Base-by-base conservation (phyloP, 495 filamentous ascomycete species). In the Tuber microsphaerosporum region DNA sequence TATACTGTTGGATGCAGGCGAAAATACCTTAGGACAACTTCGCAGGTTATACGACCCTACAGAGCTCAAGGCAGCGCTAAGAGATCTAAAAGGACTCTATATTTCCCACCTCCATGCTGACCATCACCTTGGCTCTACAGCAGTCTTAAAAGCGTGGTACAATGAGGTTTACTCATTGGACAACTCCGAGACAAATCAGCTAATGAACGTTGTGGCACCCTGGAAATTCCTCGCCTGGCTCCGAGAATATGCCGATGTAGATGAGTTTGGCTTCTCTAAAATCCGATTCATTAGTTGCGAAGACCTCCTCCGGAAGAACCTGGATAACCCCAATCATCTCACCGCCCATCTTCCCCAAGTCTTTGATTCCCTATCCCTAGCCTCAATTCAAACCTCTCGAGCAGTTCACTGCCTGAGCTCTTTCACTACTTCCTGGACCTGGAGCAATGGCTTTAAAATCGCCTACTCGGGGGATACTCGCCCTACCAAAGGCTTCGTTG, bases 51-150 rank as follows among this genome's bases (percentile, higher is more conserved):
- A 90, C 79, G 86, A 86, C 5, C 84, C 86, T 7, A 83, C 86
- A 34, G 86, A 93, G 78, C 83, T 94, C 8, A 85, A 86, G n/a
- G 87, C 90, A 46, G 85, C 97, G 17, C 85, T 98, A 19, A 85
- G 86, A 73, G 92, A 97, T 75, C 86, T 99, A 41, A 92, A 91
- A 51, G 87, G 89, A 78, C 91, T 99, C 73, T 97, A 92, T 91
- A 94, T 99, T 82, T 94, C 92, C 81, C 95, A 99, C 84, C 84
- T 94, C 72, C 95, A 99, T 81, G 95, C 95, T 42, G 95, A 99
- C 85, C 95, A 99, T 84, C 95, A 99, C 81, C 88, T 98, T 31
- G 95, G 95, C 44, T 92, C 90, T 0, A 86, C 87, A 41, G 87
- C 91, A 26, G 85, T 97, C 41, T 90, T 99, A 80, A 90, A 87